These are phyloP conservation scores for Kwoniella dejecticola DNA, from an alignment of 768 basidiomycete species.

Conservation along the genomic window DNA sequence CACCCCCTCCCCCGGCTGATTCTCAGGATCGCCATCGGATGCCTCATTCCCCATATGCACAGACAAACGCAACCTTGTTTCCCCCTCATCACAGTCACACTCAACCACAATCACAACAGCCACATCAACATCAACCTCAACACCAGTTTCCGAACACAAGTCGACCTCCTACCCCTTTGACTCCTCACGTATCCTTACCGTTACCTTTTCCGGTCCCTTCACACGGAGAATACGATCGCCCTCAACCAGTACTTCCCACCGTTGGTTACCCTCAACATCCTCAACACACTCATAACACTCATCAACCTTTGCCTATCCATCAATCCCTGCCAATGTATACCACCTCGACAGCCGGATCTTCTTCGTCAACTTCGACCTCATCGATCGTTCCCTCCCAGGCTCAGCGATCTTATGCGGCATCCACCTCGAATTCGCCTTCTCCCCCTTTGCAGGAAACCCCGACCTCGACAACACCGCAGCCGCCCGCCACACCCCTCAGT, in stretches of 20 bases:
- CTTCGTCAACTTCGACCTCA: not conserved
- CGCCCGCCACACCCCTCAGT: not conserved
- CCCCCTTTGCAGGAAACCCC: not conserved
- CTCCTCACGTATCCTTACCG: not conserved
- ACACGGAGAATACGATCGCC: not conserved
- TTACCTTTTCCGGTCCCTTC: not conserved
- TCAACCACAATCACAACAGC: too few relatives aligned
- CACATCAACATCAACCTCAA: not conserved
- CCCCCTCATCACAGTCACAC: too few relatives aligned
- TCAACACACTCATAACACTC: not conserved
- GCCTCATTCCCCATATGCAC: too few relatives aligned
- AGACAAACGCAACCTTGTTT: too few relatives aligned
- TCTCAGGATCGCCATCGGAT: too few relatives aligned
- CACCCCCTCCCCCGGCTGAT: too few relatives aligned
- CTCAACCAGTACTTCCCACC: not conserved
- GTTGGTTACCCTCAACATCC: not conserved
- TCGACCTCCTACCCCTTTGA: constrained; percentile 1
- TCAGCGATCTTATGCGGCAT: too few relatives aligned
- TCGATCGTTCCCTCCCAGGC: too few relatives aligned
- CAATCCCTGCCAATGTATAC: not conserved
- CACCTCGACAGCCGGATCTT: not conserved
- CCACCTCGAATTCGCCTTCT: not conserved
- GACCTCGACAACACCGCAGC: not conserved
- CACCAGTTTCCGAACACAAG: not conserved
- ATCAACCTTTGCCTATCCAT: not conserved